Conservation (phyloP, 176 grass and related monocot genomes). For the Carex scoparia region DNA sequence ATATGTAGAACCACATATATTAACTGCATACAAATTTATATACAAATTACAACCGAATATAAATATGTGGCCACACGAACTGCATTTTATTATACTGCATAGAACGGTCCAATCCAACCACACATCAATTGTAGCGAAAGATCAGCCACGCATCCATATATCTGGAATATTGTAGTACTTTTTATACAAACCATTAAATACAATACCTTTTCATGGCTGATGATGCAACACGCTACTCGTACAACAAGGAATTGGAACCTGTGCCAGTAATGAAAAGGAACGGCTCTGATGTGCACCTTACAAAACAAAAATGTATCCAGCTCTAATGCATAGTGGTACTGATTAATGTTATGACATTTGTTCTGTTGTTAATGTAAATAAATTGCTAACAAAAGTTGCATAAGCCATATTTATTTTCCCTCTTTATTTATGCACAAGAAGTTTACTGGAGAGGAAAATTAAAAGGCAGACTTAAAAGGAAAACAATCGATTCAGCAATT, state of each 20-base stretch:
- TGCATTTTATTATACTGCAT: background rate
- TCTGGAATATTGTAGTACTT: background rate
- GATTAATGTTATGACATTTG: background rate
- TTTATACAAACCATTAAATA: background rate
- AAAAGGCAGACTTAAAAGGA: background rate
- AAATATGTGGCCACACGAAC: too few species aligned
- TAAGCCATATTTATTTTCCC: background rate
- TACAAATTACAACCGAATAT: too few species aligned
- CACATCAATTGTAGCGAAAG: background rate
- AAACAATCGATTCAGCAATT: background rate
- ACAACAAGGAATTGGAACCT: background rate
- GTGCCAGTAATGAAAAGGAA: background rate
- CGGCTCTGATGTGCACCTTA: background rate
- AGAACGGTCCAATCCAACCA: background rate
- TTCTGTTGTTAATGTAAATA: background rate
- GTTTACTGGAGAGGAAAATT: background rate
- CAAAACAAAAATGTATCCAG: background rate
- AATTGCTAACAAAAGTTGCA: background rate
- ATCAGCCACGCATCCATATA: background rate
- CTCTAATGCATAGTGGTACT: background rate
- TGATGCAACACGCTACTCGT: background rate
- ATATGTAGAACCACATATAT: too few species aligned
- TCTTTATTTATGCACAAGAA: slow-evolving; percentile 25
- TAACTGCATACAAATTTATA: too few species aligned
- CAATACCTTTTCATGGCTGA: background rate